A percentile compares a stretch with the other conserved stretches of the same genome.
phyloP scores from a whole-genome alignment of 495 filamentous ascomycete species.

The Penicillium cinerascens region DNA sequence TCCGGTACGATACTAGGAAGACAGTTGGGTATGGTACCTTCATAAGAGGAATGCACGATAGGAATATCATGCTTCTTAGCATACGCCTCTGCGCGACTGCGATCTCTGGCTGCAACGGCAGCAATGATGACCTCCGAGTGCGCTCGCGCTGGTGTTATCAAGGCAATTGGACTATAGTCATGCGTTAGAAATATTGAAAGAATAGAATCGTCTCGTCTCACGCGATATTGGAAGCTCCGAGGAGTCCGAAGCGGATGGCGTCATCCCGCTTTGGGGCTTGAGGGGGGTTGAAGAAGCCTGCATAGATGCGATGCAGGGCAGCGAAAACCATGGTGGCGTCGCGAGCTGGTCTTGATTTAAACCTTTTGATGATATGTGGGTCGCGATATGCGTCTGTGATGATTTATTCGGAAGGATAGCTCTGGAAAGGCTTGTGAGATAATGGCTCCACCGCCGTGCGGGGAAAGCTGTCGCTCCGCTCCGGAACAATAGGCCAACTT shows the following conservation, averaged over 20 bases:
- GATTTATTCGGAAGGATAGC: background rate
- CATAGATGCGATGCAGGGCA: background rate
- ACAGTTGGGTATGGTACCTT: constrained; percentile 28
- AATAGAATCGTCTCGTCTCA: background rate
- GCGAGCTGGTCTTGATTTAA: background rate
- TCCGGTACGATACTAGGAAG: background rate
- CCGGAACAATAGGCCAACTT: too few relatives aligned
- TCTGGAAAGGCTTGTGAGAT: too few relatives aligned
- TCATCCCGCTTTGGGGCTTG: constrained; percentile 18
- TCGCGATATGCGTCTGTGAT: background rate
- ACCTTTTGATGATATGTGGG: background rate
- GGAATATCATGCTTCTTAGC: constrained; percentile 57
- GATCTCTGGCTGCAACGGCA: constrained; percentile 57
- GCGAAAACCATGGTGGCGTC: background rate
- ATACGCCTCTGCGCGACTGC: constrained; percentile 47
- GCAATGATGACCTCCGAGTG: constrained; percentile 59
- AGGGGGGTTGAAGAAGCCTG: constrained; percentile 6
- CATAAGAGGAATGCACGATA: constrained; percentile 45
- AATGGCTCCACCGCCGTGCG: too few relatives aligned
- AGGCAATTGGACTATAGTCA: constrained; percentile 39
- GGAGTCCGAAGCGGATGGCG: constrained; percentile 29
- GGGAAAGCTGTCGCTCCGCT: too few relatives aligned
- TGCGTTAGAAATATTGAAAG: background rate
- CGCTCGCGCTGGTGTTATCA: constrained; percentile 54
- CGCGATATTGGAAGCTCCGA: constrained; percentile 33